Conservation (phyloP, 2,329 filamentous ascomycete genomes). For the Pseudocercospora fijiensis region DNA sequence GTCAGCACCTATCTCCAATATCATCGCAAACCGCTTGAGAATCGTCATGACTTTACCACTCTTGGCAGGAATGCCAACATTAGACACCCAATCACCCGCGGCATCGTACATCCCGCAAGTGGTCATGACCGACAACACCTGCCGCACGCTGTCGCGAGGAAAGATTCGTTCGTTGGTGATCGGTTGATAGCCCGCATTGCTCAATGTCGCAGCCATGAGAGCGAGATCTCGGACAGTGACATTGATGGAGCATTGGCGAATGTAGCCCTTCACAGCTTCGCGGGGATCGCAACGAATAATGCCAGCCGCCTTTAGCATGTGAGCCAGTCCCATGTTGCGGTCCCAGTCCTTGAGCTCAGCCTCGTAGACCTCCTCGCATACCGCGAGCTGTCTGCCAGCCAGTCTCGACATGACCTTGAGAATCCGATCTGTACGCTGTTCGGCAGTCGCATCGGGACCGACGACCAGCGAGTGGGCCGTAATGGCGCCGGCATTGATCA, state of each 20-base stretch:
- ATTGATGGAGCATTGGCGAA: background rate
- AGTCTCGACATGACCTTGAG: constrained; percentile 39
- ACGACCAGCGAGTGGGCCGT: constrained; percentile 29
- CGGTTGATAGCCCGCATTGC: background rate
- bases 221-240: background rate
- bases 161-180: background rate
- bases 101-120: background rate
- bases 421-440: constrained; percentile 42
- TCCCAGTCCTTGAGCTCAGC: background rate
- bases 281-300: background rate
- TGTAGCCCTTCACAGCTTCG: background rate
- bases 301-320: background rate
- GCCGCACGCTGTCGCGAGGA: background rate
- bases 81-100: background rate
- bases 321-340: background rate
- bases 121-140: background rate
- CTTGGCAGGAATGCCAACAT: background rate
- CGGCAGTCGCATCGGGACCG: constrained; percentile 34
- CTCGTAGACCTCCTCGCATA: background rate
- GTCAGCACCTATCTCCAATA: background rate
- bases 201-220: background rate
- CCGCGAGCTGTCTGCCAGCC: constrained; percentile 38
- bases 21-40: background rate
- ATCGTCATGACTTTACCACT: background rate
- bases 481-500: constrained; percentile 28